These are phyloP conservation scores for Sporothrix inflata DNA, from an alignment of 2,329 filamentous ascomycete genomes.

Conservation along the genomic window DNA sequence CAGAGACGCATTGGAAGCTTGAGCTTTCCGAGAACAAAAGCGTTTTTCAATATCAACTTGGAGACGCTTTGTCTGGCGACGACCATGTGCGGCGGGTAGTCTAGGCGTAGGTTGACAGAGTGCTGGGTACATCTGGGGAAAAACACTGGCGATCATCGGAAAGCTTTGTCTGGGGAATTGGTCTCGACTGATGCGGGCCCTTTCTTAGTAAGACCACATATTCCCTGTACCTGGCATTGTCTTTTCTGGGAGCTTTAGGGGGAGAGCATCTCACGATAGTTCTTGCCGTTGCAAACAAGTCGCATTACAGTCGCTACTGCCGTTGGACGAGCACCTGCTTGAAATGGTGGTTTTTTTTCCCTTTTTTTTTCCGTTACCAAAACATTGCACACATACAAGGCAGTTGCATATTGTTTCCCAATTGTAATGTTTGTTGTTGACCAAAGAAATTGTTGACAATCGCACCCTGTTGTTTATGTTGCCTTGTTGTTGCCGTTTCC, in stretches of 20 bases:
- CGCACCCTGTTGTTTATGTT: background rate
- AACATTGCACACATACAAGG: no score
- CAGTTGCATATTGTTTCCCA: no score
- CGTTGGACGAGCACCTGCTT: no score
- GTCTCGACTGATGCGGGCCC: background rate
- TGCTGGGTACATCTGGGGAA: conserved; percentile 11
- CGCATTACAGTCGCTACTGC: background rate
- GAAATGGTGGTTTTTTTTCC: no score
- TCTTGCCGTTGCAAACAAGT: background rate
- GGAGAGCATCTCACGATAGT: background rate
- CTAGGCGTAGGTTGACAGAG: background rate
- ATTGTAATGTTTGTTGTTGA: no score
- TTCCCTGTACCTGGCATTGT: background rate
- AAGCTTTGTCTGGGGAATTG: background rate
- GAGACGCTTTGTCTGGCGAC: background rate
- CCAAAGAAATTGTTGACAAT: background rate
- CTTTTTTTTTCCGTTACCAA: no score
- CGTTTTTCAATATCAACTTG: background rate
- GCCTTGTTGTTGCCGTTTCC: background rate
- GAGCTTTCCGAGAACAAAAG: background rate
- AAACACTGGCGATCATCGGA: background rate
- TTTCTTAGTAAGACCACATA: background rate
- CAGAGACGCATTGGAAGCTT: background rate
- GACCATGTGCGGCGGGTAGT: conserved; percentile 11
- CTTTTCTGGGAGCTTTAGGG: no score